phyloP scores from a whole-genome alignment of 2,329 filamentous ascomycete species.

The Fusarium sp. region DNA sequence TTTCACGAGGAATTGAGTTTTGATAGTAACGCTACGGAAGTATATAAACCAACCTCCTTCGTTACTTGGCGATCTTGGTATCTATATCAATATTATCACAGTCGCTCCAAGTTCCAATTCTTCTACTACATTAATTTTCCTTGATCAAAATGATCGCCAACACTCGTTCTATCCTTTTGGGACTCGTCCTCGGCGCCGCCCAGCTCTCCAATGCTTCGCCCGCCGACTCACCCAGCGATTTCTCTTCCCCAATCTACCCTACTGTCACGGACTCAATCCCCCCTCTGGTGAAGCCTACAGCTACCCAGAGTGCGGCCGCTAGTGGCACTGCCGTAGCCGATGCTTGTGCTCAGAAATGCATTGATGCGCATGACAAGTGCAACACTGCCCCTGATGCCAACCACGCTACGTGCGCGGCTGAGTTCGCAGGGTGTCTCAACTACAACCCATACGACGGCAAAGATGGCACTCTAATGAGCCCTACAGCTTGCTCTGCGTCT shows the following conservation, averaged over 20 bases:
- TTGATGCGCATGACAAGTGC: conserved; percentile 5
- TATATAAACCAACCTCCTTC: background rate
- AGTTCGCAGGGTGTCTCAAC: conserved; percentile 5
- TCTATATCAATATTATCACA: background rate
- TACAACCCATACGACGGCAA: conserved; percentile 20
- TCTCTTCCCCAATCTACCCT: conserved; percentile 6
- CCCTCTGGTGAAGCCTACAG: conserved; percentile 3
- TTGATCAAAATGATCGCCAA: conserved; percentile 14
- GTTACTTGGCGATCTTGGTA: background rate
- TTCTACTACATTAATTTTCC: background rate
- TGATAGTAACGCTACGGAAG: too few species aligned
- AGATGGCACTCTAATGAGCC: background rate
- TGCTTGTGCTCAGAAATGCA: conserved; percentile 4
- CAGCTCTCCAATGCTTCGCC: conserved; percentile 12
- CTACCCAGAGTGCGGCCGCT: background rate
- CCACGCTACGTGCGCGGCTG: conserved; percentile 5
- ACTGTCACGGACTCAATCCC: conserved; percentile 6
- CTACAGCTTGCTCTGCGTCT: conserved; percentile 6
- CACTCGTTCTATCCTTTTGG: conserved; percentile 21
- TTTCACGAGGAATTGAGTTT: background rate
- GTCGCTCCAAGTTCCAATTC: background rate
- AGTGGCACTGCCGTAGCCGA: background rate
- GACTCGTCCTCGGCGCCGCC: conserved; percentile 13
- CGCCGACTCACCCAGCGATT: background rate
- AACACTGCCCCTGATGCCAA: conserved; percentile 1